Evolutionary conservation across 257 asterid species (phyloP).

Genomic region (Scutellaria baicalensis): DNA sequence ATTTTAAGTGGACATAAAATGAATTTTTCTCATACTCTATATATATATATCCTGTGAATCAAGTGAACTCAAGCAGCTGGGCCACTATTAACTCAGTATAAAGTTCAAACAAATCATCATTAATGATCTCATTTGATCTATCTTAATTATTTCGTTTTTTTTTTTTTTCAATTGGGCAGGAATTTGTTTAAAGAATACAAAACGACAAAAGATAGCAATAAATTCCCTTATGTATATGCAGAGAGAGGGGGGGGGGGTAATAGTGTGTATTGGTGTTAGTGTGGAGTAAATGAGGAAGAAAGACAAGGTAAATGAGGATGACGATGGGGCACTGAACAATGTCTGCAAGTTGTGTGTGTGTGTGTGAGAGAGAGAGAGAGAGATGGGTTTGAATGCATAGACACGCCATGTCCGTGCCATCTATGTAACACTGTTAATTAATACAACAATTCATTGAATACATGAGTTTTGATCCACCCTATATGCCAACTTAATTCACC

Average conservation of each 20-base stretch:
- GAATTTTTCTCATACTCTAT: too few relatives aligned
- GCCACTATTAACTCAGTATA: too few relatives aligned
- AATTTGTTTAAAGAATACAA: background rate
- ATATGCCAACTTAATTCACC: too few relatives aligned
- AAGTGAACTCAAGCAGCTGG: too few relatives aligned
- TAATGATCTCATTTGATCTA: too few relatives aligned
- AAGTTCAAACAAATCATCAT: too few relatives aligned
- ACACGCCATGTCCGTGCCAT: slow-evolving; percentile 61
- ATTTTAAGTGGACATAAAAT: too few relatives aligned
- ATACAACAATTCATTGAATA: background rate
- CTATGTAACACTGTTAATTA: background rate
- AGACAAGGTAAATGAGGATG: slow-evolving; percentile 18
- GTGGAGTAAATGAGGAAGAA: slow-evolving; percentile 20
- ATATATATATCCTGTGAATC: too few relatives aligned
- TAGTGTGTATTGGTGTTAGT: background rate
- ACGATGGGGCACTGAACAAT: slow-evolving; percentile 25
- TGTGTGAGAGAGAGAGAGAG: background rate
- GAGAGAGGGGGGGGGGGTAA: background rate
- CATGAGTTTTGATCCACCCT: too few relatives aligned
- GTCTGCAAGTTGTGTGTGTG: slow-evolving; percentile 38
- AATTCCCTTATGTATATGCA: too few relatives aligned
- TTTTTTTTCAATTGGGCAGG: background rate
- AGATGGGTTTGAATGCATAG: slow-evolving; percentile 34
- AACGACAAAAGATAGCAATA: background rate
- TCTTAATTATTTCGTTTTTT: too few relatives aligned